A percentile compares a stretch with the other conserved stretches of the same genome.
Evolutionary conservation across 805 yeast genomes (phyloP).

Genomic region (Candida ficus): DNA sequence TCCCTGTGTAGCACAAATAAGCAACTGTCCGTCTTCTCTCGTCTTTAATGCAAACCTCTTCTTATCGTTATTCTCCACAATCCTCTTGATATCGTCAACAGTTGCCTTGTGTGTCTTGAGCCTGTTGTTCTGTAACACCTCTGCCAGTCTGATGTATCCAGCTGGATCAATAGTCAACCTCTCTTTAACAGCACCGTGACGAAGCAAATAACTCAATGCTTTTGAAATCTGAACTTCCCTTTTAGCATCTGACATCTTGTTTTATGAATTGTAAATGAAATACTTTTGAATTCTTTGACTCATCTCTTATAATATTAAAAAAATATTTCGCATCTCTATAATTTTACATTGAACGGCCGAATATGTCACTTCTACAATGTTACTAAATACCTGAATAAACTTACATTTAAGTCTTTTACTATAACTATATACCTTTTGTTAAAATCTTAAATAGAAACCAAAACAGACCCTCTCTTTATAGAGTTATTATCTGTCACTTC

Average conservation of each 20-base stretch:
- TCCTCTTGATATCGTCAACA: conserved; percentile 47
- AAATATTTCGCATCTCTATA: too few relatives aligned
- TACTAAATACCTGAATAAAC: too few relatives aligned
- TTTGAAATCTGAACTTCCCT: conserved; percentile 62
- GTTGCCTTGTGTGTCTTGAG: conserved; percentile 54
- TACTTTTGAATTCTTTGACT: too few relatives aligned
- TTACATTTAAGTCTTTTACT: too few relatives aligned
- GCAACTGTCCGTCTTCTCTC: conserved; percentile 23
- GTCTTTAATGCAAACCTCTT: conserved; percentile 53
- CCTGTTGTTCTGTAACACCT: conserved; percentile 51
- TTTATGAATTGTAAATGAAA: neutral
- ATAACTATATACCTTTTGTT: neutral
- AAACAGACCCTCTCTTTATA: too few relatives aligned
- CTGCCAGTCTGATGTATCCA: conserved; percentile 60
- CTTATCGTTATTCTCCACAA: conserved; percentile 66
- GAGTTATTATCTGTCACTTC: too few relatives aligned
- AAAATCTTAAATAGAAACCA: too few relatives aligned
- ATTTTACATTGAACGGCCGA: too few relatives aligned
- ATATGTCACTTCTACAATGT: too few relatives aligned
- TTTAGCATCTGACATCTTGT: conserved; percentile 17
- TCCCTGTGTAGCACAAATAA: conserved; percentile 91
- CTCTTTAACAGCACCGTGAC: conserved; percentile 83
- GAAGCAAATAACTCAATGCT: conserved; percentile 64
- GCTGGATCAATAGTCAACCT: conserved; percentile 53
- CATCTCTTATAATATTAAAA: too few relatives aligned